These are phyloP conservation scores for Epichloe elymi DNA, from an alignment of 2,329 filamentous ascomycete species.

Conservation along the genomic window DNA sequence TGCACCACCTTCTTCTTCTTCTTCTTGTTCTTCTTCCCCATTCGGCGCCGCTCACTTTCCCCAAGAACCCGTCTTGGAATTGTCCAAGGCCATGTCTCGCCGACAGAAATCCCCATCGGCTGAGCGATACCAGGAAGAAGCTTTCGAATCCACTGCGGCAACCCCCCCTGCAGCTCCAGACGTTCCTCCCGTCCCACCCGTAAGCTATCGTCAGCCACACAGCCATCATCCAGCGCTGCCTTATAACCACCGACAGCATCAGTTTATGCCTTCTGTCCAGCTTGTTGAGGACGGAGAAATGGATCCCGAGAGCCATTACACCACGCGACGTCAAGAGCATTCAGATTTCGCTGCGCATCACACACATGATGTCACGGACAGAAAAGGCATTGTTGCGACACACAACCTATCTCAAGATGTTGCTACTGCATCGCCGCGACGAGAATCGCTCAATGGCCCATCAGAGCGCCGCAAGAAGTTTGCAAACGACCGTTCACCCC, in stretches of 20 bases:
- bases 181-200: conserved; percentile 43
- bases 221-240: conserved; percentile 14
- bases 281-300: conserved; percentile 10
- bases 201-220: conserved; percentile 40
- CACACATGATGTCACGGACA: conserved; percentile 10
- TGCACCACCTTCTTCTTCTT: no score
- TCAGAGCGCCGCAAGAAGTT: conserved; percentile 42
- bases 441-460: conserved; percentile 24
- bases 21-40: not conserved
- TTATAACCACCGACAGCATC: conserved; percentile 10
- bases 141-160: conserved; percentile 14
- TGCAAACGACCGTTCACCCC: conserved; percentile 73
- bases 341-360: conserved; percentile 5
- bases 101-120: conserved; percentile 12
- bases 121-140: conserved; percentile 23
- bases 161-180: conserved; percentile 44
- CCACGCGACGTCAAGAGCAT: conserved; percentile 8
- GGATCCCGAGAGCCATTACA: conserved; percentile 14
- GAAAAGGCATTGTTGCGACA: conserved; percentile 11
- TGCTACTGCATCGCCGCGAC: conserved; percentile 19
- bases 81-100: conserved; percentile 7
- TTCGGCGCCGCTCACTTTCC: not conserved
- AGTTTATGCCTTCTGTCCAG: not conserved
- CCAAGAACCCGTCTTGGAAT: conserved; percentile 25
- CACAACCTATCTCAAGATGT: conserved; percentile 8